Conservation (phyloP, 2,329 filamentous ascomycete species). For the Aspergillus tamarii region DNA sequence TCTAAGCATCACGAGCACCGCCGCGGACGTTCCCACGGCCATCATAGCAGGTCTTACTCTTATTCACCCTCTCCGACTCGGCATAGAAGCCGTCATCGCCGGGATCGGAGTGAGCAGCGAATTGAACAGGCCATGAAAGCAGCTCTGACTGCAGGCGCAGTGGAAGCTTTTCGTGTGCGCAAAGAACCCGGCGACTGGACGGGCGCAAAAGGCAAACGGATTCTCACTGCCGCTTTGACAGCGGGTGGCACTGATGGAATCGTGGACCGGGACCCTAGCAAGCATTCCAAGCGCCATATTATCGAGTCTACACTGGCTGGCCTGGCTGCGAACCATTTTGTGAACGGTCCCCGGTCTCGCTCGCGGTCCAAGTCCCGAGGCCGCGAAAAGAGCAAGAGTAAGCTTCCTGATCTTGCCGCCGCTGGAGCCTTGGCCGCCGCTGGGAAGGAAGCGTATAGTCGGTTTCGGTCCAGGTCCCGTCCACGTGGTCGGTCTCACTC, state of each 20-base stretch:
- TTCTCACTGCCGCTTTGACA: conserved; percentile 82
- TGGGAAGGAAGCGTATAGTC: conserved; percentile 51
- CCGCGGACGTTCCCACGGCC: conserved; percentile 39
- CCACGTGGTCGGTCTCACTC: conserved; percentile 49
- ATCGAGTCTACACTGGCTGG: conserved; percentile 87
- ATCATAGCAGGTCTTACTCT: conserved; percentile 50
- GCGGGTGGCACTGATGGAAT: conserved; percentile 85
- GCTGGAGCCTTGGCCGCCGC: conserved; percentile 50
- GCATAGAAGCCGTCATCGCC: conserved; percentile 56
- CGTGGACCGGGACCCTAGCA: conserved; percentile 67
- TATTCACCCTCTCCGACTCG: conserved; percentile 54
- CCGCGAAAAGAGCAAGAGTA: conserved; percentile 48
- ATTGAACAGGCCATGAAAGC: conserved; percentile 88
- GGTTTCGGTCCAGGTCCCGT: conserved; percentile 46
- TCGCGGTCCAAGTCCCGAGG: conserved; percentile 65
- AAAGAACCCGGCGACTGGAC: conserved; percentile 89
- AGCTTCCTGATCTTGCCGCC: conserved; percentile 47
- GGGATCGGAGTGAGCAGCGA: conserved; percentile 59
- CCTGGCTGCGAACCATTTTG: conserved; percentile 79
- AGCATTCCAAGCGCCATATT: conserved; percentile 78
- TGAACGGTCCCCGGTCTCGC: conserved; percentile 78
- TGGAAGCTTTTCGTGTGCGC: conserved; percentile 87
- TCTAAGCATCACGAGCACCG: conserved; percentile 55
- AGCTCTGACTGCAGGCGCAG: conserved; percentile 84
- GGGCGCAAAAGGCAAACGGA: conserved; percentile 87